Percentiles rank a stretch among this genome's conserved stretches.
phyloP scores from a whole-genome alignment of 768 basidiomycete species.

The Boletus coccyginus region DNA sequence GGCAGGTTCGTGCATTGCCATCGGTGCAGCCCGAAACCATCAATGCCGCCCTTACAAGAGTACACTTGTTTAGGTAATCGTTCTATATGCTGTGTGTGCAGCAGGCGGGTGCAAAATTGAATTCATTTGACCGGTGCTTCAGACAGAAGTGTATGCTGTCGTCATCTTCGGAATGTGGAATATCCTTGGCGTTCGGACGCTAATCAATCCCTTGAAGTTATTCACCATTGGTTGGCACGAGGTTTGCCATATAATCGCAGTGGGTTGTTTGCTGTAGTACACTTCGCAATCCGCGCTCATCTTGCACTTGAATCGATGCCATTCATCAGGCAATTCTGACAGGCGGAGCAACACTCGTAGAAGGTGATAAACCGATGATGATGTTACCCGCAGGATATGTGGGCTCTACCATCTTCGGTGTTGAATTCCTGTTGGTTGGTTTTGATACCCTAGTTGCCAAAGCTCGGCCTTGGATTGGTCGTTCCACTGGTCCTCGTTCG shows the following conservation, averaged over 20 bases:
- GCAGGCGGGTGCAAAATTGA: slow-evolving; percentile 10
- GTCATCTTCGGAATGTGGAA: slow-evolving; percentile 88
- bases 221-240: slow-evolving; percentile 91
- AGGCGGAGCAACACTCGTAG: slow-evolving; percentile 61
- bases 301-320: background rate
- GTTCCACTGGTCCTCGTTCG: slow-evolving; percentile 82
- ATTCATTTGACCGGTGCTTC: slow-evolving; percentile 10
- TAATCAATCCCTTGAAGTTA: slow-evolving; percentile 83
- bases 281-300: slow-evolving; percentile 7
- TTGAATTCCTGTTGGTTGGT: slow-evolving; percentile 76
- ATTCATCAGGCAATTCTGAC: slow-evolving; percentile 66
- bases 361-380: slow-evolving; percentile 69
- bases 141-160: slow-evolving; percentile 85
- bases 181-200: slow-evolving; percentile 71
- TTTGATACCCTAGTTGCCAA: slow-evolving; percentile 91
- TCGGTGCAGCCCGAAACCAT: slow-evolving; percentile 16
- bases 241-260: slow-evolving; percentile 76
- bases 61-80: slow-evolving; percentile 52
- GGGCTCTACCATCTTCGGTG: slow-evolving; percentile 80
- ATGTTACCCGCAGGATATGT: slow-evolving; percentile 80
- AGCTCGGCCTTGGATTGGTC: slow-evolving; percentile 79
- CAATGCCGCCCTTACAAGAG: slow-evolving; percentile 22
- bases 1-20: slow-evolving; percentile 50
- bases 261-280: slow-evolving; percentile 36
- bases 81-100: slow-evolving; percentile 68